Base-by-base conservation (phyloP, 2,329 filamentous ascomycete species). In the Talaromyces amestolkiae region DNA sequence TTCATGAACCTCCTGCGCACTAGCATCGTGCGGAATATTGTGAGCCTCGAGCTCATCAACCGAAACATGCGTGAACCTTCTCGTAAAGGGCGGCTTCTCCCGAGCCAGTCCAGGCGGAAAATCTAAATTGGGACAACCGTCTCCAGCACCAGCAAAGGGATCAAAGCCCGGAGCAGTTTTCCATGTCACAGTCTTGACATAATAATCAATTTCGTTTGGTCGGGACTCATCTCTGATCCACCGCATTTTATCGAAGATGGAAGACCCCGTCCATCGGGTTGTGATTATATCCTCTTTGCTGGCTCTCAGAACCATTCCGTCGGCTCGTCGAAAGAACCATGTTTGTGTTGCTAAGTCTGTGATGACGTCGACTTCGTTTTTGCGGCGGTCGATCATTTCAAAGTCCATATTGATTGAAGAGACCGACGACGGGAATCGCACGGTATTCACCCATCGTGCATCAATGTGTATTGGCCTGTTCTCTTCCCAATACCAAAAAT, bases 371-470 rank as follows among this genome's bases (percentile, higher is more conserved):
- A 86, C 71, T 68, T 85, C 81, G 0, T 67, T 69, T 63, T 77
- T 79, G 66, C 83, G 83, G 13, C 80, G 74, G 60, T 79, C 75
- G 7, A 85, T 64, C 2, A 80, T 82, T 71, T 86, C 84, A 17
- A 84, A 71, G 47, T 84, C 81, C 5, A 84, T 73, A 31, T 72
- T 70, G 2, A 86, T 69, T 54, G 79, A 76, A 1, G 71, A 69
- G 17, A 83, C 73, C 3, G 75, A 77, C 0, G 66, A 3, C 0
- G 78, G 73, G 33, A 83, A 66, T 0, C 68, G 64, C 0, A 75
- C 58, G 0, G 15, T 43, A 4, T 69, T 33, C n/a, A 82, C 74
- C 81, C 81, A 83, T 0, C 41, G 10, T 0, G 72, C 74, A 0
- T 74, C 69, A 33, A 83, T 77, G 4, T 68, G 65, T 6, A 84